A percentile compares a stretch with the other conserved stretches of the same genome.
phyloP scores from a whole-genome alignment of 1,139 yeast species.

The Yamadazyma friedrichii region DNA sequence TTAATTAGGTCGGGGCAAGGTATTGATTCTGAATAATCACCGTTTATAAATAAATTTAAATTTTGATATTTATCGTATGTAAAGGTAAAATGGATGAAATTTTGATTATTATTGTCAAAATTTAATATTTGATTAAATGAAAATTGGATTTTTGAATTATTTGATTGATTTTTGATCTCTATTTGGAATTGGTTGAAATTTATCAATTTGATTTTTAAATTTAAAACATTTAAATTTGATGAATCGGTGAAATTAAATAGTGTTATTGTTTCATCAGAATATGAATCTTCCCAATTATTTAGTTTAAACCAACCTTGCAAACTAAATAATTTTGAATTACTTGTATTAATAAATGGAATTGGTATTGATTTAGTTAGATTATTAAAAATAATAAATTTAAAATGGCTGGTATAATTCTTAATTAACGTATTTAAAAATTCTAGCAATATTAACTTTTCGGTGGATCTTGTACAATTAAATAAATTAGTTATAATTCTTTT shows the following conservation, averaged over 20 bases:
- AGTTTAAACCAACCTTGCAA: constrained; percentile 41
- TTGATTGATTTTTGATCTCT: constrained; percentile 26
- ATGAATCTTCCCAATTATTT: constrained; percentile 11
- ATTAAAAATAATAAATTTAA: constrained; percentile 31
- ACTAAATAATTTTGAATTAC: constrained; percentile 20
- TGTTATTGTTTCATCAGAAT: constrained; percentile 16
- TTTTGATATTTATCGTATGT: constrained; percentile 40
- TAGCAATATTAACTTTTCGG: constrained; percentile 20
- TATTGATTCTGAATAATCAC: constrained; percentile 45
- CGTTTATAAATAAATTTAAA: constrained; percentile 39
- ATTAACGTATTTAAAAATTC: constrained; percentile 26
- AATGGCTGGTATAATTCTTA: constrained; percentile 26
- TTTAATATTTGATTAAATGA: constrained; percentile 35
- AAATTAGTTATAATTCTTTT: constrained; percentile 21
- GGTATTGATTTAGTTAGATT: constrained; percentile 19
- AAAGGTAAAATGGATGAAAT: constrained; percentile 32
- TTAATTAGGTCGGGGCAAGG: constrained; percentile 40
- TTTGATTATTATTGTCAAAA: constrained; percentile 20
- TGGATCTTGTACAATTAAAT: constrained; percentile 10
- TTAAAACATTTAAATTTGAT: constrained; percentile 18
- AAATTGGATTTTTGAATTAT: constrained; percentile 29
- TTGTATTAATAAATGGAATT: constrained; percentile 23
- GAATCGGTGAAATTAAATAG: constrained; percentile 32
- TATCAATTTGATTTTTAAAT: constrained; percentile 28
- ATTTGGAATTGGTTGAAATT: constrained; percentile 33